Evolutionary conservation across 192 early-diverging fungal genomes (phyloP), one percentile per base, ranked within the genome.

Genomic region (Coemansia sp.): DNA sequence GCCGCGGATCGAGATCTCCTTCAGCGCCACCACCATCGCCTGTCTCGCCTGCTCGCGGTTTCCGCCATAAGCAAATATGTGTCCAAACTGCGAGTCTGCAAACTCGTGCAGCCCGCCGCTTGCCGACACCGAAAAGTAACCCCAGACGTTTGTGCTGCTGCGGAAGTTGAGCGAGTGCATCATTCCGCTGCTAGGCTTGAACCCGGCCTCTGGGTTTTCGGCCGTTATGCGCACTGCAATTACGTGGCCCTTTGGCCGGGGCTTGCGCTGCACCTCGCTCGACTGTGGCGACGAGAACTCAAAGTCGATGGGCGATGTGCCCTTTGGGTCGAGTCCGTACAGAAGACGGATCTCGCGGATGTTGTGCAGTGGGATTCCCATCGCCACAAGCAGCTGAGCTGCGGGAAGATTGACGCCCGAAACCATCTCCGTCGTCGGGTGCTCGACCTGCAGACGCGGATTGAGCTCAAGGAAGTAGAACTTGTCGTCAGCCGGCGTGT

Each of bases 11-110:
- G 95, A 97, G 17, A 99, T 86, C 83, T 99, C 97, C 85, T 98
- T 99, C 39, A 99, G 79, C 37, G 97, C 97, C 63, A 99, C 90
- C 14, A 99, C 92, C 89, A 99, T 93, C 75, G 97, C 95, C 86
- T 96, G 94, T 11, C 97, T 85, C 44, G 95, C 88, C 68, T 95
- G 90, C 68, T 94, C 92, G 72, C 97, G 88, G 71, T 94, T 94
- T 56, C 93, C 92, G 49, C 97, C 97, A 71, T 97, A 99, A 11
- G 96, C 90, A 69, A 99, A 99, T 63, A 99, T 93, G 84, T 99
- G 97, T 41, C 97, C 97, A 71, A 99, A 99, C 84, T 99, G 97
- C 32, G 94, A 96, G 76, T 99, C 97, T n/a, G 97, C 97, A 86
- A 91, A 99, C 76, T 99, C 97, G 83, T 99, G 97, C 67, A 99